phyloP scores from a whole-genome alignment of 768 basidiomycete genomes.

The Thelephora ganbajun region DNA sequence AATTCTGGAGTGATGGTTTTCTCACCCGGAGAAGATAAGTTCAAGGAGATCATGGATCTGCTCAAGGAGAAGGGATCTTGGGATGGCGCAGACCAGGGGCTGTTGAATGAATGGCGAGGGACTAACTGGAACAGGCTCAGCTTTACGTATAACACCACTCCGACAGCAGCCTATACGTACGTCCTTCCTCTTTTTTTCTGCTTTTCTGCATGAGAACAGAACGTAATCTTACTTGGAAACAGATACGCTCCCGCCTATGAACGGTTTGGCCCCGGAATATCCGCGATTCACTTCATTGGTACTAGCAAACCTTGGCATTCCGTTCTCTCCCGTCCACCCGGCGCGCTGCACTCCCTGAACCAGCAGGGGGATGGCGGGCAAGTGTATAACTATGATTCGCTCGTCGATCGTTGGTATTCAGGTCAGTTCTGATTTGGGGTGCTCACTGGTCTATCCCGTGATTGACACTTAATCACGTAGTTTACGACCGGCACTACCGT shows the following conservation, averaged over 20 bases:
- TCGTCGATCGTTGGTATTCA: conserved; percentile 83
- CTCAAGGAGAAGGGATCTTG: conserved; percentile 74
- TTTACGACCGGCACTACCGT: conserved; percentile 78
- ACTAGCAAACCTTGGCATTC: conserved; percentile 91
- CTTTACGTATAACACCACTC: conserved; percentile 97
- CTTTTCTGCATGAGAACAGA: neutral
- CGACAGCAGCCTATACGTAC: conserved; percentile 92
- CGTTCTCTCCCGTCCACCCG: conserved; percentile 54
- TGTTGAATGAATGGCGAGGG: conserved; percentile 91
- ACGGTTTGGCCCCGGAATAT: conserved; percentile 80
- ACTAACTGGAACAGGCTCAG: conserved; percentile 84
- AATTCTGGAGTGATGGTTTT: conserved; percentile 94
- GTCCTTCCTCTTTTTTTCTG: conserved; percentile 20
- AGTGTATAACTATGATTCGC: conserved; percentile 63
- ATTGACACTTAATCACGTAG: too few species aligned
- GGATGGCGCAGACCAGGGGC: conserved; percentile 98
- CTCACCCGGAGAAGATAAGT: conserved; percentile 72
- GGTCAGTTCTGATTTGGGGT: conserved; percentile 19
- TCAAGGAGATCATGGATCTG: conserved; percentile 54
- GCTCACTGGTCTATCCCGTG: too few species aligned
- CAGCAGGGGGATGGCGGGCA: conserved; percentile 21
- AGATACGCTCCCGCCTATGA: conserved; percentile 96
- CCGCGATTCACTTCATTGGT: conserved; percentile 88
- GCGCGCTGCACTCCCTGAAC: conserved; percentile 17
- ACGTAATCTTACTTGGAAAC: conserved; percentile 14